Evolutionary conservation across 2,329 filamentous ascomycete species (phyloP).

Genomic region (Fusarium duplospermum): DNA sequence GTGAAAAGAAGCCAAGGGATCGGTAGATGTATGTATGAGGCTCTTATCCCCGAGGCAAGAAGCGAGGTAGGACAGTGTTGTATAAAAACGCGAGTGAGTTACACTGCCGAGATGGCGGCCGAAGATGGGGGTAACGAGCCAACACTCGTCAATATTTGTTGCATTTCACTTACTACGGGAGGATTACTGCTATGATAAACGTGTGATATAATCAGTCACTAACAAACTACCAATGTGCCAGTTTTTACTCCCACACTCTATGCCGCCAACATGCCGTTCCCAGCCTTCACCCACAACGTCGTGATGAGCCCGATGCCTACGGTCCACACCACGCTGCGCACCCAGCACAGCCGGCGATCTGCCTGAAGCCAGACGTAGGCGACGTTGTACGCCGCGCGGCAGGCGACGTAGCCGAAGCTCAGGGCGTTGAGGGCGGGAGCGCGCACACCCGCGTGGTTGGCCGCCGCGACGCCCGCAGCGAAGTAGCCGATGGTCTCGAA

Average conservation of each 20-base stretch:
- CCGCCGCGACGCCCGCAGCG: constrained; percentile 57
- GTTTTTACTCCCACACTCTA: background rate
- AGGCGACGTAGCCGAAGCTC: constrained; percentile 53
- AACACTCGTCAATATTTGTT: background rate
- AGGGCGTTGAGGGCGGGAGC: constrained; percentile 54
- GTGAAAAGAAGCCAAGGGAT: constrained; percentile 1
- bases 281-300: constrained; percentile 57
- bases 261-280: constrained; percentile 36
- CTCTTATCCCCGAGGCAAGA: constrained; percentile 16
- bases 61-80: background rate
- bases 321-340: constrained; percentile 55
- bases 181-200: background rate
- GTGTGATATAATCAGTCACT: background rate
- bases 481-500: constrained; percentile 59
- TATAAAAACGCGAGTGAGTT: background rate
- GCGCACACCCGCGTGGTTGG: constrained; percentile 57
- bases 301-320: constrained; percentile 48
- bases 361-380: constrained; percentile 58
- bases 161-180: background rate
- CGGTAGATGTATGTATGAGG: constrained; percentile 20
- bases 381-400: constrained; percentile 55
- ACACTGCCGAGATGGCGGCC: constrained; percentile 19
- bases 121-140: constrained; percentile 2
- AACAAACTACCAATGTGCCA: background rate
- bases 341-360: constrained; percentile 50